These are phyloP conservation scores for Alnus glutinosa DNA, from an alignment of 306 rosid genomes.

Conservation along the genomic window DNA sequence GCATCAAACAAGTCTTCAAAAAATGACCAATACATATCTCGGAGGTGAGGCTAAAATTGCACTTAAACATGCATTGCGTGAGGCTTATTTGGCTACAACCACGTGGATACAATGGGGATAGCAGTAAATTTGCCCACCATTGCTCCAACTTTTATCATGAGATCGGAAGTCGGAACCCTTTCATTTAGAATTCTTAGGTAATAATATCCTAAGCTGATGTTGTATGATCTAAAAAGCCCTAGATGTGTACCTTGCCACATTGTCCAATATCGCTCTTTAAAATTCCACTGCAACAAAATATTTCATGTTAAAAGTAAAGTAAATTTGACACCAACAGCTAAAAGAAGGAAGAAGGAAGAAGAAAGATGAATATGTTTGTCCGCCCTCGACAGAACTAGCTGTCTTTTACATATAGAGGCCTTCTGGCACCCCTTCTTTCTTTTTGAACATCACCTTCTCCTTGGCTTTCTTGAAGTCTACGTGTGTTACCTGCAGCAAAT, in stretches of 20 bases:
- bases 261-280: neutral
- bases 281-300: neutral
- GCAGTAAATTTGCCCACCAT: no score
- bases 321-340: neutral
- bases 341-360: neutral
- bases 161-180: no score
- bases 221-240: no score
- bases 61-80: no score
- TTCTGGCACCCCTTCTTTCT: constrained; percentile 71
- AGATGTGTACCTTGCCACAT: neutral
- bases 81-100: no score
- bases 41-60: no score
- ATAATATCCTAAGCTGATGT: no score
- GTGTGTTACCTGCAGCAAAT: constrained; percentile 51
- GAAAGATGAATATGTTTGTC: neutral
- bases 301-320: neutral
- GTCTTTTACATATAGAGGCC: constrained; percentile 55
- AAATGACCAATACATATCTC: no score
- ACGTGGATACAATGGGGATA: no score
- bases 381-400: neutral
- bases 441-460: constrained; percentile 71
- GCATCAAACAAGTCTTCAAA: no score
- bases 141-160: no score
- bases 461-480: constrained; percentile 60
- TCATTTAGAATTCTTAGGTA: no score